Evolutionary conservation across 2,329 filamentous ascomycete species (phyloP).

Genomic region (Exophiala oligosperma): DNA sequence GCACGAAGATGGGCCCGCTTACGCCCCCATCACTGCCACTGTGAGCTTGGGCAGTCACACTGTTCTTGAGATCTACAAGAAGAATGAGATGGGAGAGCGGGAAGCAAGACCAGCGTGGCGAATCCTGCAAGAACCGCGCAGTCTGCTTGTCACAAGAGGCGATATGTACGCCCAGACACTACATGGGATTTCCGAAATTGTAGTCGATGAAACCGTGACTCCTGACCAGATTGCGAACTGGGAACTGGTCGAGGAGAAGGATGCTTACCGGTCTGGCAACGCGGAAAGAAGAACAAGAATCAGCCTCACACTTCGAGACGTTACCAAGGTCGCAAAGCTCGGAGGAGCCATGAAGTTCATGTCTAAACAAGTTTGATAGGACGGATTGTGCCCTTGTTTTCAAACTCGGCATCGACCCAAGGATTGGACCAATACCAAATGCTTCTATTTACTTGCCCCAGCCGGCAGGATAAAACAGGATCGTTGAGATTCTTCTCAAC

Average conservation of each 20-base stretch:
- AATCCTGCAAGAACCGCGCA: conserved; percentile 82
- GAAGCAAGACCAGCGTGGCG: conserved; percentile 43
- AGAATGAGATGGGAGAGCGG: conserved; percentile 37
- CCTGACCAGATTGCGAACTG: conserved; percentile 55
- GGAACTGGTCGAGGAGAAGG: conserved; percentile 50
- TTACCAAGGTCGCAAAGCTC: conserved; percentile 75
- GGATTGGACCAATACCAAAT: too few species aligned
- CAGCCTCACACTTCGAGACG: conserved; percentile 75
- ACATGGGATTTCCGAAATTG: conserved; percentile 58
- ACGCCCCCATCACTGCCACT: conserved; percentile 85
- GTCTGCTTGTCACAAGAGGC: conserved; percentile 59
- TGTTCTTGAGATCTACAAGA: conserved; percentile 74
- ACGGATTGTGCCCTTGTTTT: not conserved
- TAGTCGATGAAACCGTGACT: conserved; percentile 63
- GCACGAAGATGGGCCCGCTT: conserved; percentile 89
- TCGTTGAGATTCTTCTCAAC: too few species aligned
- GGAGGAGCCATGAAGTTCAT: conserved; percentile 48
- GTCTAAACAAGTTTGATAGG: conserved; percentile 12
- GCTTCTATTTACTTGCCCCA: too few species aligned
- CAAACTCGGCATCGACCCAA: not conserved
- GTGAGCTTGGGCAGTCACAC: conserved; percentile 78
- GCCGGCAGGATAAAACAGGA: too few species aligned
- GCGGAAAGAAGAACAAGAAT: conserved; percentile 54
- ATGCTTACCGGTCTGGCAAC: conserved; percentile 39
- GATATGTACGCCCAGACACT: conserved; percentile 57